A percentile compares a stretch with the other conserved stretches of the same genome.
phyloP scores from a whole-genome alignment of 257 asterid species.

The Scutellaria galericulata region DNA sequence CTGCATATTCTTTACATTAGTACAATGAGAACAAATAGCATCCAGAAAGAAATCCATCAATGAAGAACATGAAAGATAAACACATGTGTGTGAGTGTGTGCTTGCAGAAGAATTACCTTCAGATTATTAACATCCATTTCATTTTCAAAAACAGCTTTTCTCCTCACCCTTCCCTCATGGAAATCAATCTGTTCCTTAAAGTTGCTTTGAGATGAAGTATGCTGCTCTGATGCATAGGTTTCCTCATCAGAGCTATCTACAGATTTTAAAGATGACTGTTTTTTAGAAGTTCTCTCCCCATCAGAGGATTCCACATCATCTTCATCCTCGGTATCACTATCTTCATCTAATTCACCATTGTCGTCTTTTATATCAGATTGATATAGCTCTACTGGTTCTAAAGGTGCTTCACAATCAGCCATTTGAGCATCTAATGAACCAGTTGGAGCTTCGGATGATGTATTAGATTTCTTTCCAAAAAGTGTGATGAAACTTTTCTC shows the following conservation, averaged over 20 bases:
- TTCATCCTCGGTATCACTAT: constrained; percentile 50
- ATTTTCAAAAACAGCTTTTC: constrained; percentile 83
- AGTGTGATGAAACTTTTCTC: constrained; percentile 70
- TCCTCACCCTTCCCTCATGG: constrained; percentile 86
- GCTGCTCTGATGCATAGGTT: constrained; percentile 45
- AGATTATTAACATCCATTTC: constrained; percentile 52
- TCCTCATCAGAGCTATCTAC: constrained; percentile 66
- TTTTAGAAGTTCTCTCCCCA: constrained; percentile 31
- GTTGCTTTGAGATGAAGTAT: constrained; percentile 38
- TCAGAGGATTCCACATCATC: constrained; percentile 46
- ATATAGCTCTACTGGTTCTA: constrained; percentile 51
- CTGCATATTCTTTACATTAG: constrained; percentile 37
- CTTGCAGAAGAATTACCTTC: constrained; percentile 47
- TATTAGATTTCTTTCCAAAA: constrained; percentile 58
- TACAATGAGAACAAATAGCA: constrained; percentile 19
- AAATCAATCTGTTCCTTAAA: constrained; percentile 63
- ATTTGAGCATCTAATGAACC: constrained; percentile 41
- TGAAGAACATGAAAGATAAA: neutral
- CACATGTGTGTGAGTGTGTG: neutral
- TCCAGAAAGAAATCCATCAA: constrained; percentile 15
- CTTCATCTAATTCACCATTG: constrained; percentile 55
- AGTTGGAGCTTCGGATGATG: constrained; percentile 41
- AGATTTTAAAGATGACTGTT: constrained; percentile 35
- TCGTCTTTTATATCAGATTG: constrained; percentile 45
- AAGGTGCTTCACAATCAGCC: constrained; percentile 31